These are phyloP conservation scores for Pseudopediastrum boryanum DNA, from an alignment of 139 green algal genomes.

Conservation along the genomic window DNA sequence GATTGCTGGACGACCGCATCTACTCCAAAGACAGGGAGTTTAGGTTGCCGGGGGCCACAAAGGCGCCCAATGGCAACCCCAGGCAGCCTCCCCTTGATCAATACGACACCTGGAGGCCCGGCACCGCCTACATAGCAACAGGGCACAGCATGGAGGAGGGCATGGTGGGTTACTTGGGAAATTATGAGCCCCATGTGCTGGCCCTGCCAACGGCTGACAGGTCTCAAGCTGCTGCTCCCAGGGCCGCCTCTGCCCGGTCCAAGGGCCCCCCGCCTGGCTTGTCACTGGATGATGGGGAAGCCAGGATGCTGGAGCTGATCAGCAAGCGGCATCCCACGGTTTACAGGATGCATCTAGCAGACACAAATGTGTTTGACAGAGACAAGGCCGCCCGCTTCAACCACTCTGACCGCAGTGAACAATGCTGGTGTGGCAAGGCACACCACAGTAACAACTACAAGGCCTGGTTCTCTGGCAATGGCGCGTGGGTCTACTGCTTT, in stretches of 20 bases:
- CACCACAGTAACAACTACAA: constrained; percentile 12
- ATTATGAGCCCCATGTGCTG: no score
- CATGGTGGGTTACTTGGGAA: constrained; percentile 1
- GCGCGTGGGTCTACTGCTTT: not conserved
- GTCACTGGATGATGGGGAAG: no score
- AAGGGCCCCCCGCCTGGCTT: no score
- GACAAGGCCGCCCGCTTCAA: constrained; percentile 1
- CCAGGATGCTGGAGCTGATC: not conserved
- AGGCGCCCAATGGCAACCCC: not conserved
- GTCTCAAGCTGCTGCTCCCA: no score
- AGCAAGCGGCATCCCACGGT: not conserved
- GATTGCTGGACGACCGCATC: not conserved
- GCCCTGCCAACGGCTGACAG: no score
- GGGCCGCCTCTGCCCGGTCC: no score
- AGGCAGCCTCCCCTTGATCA: not conserved
- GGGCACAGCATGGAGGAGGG: not conserved
- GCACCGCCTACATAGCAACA: constrained; percentile 5
- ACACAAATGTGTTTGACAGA: not conserved
- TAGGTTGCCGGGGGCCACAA: not conserved
- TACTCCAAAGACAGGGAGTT: constrained; percentile 4
- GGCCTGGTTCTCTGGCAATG: not conserved
- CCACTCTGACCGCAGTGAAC: not conserved
- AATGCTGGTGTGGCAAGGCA: constrained; percentile 9
- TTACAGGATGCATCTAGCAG: not conserved
- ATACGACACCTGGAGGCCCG: not conserved